Base-by-base conservation (phyloP, 176 grass and related monocot species). In the Carex kokanica region DNA sequence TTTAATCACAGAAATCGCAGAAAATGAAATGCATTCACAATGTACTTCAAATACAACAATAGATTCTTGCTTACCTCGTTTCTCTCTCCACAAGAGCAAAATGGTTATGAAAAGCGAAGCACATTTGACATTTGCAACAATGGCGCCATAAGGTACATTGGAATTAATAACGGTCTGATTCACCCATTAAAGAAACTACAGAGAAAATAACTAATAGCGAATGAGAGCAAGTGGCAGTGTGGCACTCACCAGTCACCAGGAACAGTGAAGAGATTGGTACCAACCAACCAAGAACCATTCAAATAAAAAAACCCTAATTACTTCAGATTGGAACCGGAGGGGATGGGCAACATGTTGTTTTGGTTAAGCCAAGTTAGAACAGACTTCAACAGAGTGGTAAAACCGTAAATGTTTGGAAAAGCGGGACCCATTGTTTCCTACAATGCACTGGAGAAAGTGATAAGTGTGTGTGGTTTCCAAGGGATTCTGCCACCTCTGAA, bases 401-500 rank as follows among this genome's bases (percentile, higher is more conserved):
- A 52, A 51, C 14, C 20, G 80, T 64, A 62, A 82, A 82, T 67
- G 24, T 62, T 7, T 82, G 60, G 18, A 16, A 82, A 64, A 32
- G 58, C 14, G 61, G 59, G 79, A 10, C 36, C 57, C 61, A 64
- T 47, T 75, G 47, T 75, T 27, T 77, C 23, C 1, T 77, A 77
- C 49, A 31, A 55, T 55, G n/a, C 3, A 82, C 13, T 82, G 17
- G 20, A 82, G 80, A 66, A 64, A 64, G 12, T 52, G 59, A 67
- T 66, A 13, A 66, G 80, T 82, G 60, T 29, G 60, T 58, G 59
- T 43, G 34, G 80, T 82, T 82, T 82, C 60, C 80, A 18, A 82
- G 80, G 80, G 80, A 82, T 82, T 82, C 80, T 82, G 80, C 61
- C 78, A 59, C 57, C 57, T 81, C 78, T 63, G 57, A 81, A 81